Conservation (phyloP, 2,329 filamentous ascomycete genomes). For the Diplodia seriata region DNA sequence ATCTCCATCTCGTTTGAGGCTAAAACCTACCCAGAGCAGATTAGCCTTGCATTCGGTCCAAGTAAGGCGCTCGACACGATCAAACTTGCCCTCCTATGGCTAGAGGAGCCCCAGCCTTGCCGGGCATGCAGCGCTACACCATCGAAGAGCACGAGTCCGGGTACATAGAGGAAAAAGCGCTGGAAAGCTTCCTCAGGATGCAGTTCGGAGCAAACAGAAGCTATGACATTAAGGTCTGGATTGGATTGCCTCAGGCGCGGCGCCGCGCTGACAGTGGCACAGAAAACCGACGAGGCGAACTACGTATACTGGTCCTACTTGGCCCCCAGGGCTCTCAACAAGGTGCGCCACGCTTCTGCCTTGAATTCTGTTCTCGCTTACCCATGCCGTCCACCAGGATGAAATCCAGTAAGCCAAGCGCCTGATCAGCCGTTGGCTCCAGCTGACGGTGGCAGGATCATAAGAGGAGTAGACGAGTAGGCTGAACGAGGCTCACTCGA, state of each 20-base stretch:
- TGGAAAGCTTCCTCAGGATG: constrained; percentile 14
- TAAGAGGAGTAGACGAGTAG: constrained; percentile 19
- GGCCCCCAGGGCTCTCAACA: constrained; percentile 18
- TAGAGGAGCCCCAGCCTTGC: background rate
- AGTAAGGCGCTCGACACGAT: background rate
- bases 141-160: constrained; percentile 21
- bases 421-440: background rate
- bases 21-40: background rate
- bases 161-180: constrained; percentile 7
- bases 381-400: constrained; percentile 10
- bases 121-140: constrained; percentile 8
- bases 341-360: background rate
- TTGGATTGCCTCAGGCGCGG: background rate
- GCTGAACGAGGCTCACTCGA: background rate
- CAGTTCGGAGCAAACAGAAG: constrained; percentile 5
- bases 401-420: constrained; percentile 20
- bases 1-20: background rate
- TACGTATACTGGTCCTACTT: constrained; percentile 24
- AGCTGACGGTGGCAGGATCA: constrained; percentile 1
- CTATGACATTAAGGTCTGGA: constrained; percentile 7
- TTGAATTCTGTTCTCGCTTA: background rate
- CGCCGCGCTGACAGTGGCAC: background rate
- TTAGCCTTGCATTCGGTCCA: background rate
- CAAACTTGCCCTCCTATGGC: background rate
- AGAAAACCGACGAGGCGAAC: constrained; percentile 18